These are phyloP conservation scores for Petunia secreta DNA, from an alignment of 257 asterid genomes.

Conservation along the genomic window DNA sequence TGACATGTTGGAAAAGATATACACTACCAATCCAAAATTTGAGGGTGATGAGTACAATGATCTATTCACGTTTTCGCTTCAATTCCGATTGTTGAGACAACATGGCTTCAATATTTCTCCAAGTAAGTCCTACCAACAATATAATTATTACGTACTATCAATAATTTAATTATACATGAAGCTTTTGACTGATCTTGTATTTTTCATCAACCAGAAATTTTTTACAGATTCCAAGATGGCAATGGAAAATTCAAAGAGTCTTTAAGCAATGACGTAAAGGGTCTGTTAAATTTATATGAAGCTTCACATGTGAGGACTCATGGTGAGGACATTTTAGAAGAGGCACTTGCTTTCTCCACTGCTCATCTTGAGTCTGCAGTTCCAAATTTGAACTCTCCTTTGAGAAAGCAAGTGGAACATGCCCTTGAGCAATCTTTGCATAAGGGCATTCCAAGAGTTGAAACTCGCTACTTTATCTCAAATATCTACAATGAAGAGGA, in stretches of 20 bases:
- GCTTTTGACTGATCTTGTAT: too few relatives aligned
- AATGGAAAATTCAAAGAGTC: conserved; percentile 21
- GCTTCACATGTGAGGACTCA: conserved; percentile 32
- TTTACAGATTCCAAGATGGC: neutral
- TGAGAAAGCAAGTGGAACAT: conserved; percentile 27
- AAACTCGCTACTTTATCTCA: conserved; percentile 31
- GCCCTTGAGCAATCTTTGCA: conserved; percentile 31
- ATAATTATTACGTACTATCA: too few relatives aligned
- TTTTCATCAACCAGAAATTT: neutral
- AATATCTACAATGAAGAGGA: conserved; percentile 26
- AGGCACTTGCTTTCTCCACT: conserved; percentile 24
- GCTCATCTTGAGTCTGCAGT: neutral
- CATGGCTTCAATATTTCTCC: conserved; percentile 40
- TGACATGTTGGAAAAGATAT: conserved; percentile 25
- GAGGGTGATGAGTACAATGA: conserved; percentile 4
- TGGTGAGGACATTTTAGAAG: conserved; percentile 28
- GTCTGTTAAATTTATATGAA: conserved; percentile 32
- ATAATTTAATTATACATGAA: neutral
- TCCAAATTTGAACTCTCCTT: neutral
- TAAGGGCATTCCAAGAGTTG: conserved; percentile 32
- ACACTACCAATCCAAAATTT: neutral
- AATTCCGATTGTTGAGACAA: conserved; percentile 42
- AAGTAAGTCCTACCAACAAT: conserved; percentile 26
- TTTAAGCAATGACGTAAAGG: conserved; percentile 7
- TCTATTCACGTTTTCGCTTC: conserved; percentile 33